A percentile compares a stretch with the other conserved stretches of the same genome.
Conservation (phyloP, 2,329 filamentous ascomycete species). For the Pseudopithomyces chartarum region DNA sequence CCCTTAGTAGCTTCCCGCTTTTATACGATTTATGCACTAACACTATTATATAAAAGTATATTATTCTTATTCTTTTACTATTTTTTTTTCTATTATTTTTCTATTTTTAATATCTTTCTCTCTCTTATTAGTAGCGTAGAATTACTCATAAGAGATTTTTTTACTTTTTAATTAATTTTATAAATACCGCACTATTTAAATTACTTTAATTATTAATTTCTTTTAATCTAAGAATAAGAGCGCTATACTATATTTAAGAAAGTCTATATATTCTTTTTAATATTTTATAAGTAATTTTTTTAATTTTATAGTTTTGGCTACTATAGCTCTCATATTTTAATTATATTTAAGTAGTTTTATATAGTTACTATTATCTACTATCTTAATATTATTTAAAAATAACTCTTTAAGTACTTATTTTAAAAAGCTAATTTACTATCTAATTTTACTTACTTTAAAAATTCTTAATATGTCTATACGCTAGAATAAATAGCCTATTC, state of each 20-base stretch:
- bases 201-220: slow-evolving; percentile 5
- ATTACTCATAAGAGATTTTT: slow-evolving; percentile 21
- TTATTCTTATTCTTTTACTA: slow-evolving; percentile 19
- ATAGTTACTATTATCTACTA: too few species aligned
- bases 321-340: too few species aligned
- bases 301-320: too few species aligned
- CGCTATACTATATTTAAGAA: slow-evolving; percentile 5
- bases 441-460: too few species aligned
- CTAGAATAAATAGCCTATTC: too few species aligned
- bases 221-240: slow-evolving; percentile 1
- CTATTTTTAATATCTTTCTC: slow-evolving; percentile 11
- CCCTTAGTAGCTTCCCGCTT: slow-evolving; percentile 26
- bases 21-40: slow-evolving; percentile 26
- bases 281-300: too few species aligned
- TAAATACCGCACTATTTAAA: slow-evolving; percentile 12
- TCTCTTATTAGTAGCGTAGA: slow-evolving; percentile 18
- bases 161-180: slow-evolving; percentile 13
- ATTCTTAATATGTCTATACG: too few species aligned
- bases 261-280: too few species aligned
- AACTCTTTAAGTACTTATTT: not conserved
- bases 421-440: too few species aligned
- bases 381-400: not conserved
- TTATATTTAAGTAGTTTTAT: too few species aligned
- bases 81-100: slow-evolving; percentile 15
- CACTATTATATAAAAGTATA: slow-evolving; percentile 24